phyloP scores from a whole-genome alignment of 2,329 filamentous ascomycete species.

The Scolecobasidium constrictum region DNA sequence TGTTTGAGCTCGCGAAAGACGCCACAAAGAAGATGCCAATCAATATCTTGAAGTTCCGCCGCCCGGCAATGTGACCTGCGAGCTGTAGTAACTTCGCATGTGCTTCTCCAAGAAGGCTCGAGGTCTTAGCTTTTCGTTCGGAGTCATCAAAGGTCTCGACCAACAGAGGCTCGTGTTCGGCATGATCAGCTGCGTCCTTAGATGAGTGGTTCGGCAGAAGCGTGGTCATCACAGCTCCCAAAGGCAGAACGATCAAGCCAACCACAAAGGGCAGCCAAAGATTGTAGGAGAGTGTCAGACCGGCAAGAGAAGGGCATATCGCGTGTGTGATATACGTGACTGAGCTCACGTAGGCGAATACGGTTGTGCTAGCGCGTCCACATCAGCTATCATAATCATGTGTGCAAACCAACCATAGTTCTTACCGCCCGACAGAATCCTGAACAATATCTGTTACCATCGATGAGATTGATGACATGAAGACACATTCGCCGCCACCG shows the following conservation, averaged over 20 bases:
- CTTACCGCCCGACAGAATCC: not conserved
- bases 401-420: not conserved
- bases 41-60: conserved; percentile 22
- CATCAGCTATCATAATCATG: not conserved
- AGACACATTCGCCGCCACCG: conserved; percentile 26
- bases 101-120: too few species aligned
- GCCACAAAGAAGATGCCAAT: conserved; percentile 24
- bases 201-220: conserved; percentile 4
- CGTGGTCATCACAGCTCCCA: conserved; percentile 18
- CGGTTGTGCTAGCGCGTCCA: too few species aligned
- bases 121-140: too few species aligned
- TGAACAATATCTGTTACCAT: conserved; percentile 20
- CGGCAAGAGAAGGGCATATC: conserved; percentile 22
- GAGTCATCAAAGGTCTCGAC: not conserved
- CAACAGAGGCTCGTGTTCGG: not conserved
- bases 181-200: not conserved
- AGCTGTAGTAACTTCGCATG: too few species aligned
- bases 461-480: conserved; percentile 23
- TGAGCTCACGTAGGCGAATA: conserved; percentile 16
- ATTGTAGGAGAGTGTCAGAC: conserved; percentile 22
- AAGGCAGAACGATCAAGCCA: conserved; percentile 19
- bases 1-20: conserved; percentile 26
- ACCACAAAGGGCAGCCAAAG: conserved; percentile 26
- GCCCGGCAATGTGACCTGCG: not conserved
- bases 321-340: conserved; percentile 22